Evolutionary conservation across 2,329 filamentous ascomycete species (phyloP).

Genomic region (Phialophora verrucosa): DNA sequence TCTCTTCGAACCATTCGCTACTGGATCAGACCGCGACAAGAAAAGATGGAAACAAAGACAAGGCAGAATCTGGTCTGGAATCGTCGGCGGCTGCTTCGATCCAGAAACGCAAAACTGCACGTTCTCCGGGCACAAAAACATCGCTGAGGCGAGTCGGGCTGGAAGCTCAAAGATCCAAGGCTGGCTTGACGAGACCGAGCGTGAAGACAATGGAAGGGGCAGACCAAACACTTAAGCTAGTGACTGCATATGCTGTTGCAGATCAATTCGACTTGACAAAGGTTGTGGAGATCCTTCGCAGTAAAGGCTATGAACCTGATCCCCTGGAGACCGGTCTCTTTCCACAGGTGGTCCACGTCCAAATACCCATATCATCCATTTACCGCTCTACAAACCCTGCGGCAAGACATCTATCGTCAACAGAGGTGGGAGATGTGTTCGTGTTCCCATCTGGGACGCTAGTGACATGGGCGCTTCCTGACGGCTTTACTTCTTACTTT

Average conservation of each 20-base stretch:
- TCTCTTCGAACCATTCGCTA: constrained; percentile 66
- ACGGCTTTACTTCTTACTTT: constrained; percentile 71
- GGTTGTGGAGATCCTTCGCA: constrained; percentile 62
- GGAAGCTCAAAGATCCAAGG: constrained; percentile 72
- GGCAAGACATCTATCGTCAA: constrained; percentile 47
- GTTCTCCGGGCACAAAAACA: constrained; percentile 66
- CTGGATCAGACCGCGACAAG: constrained; percentile 21
- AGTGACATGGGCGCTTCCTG: constrained; percentile 86
- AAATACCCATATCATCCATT: constrained; percentile 55
- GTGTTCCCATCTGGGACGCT: constrained; percentile 94
- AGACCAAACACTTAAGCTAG: constrained; percentile 47
- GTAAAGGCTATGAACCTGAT: constrained; percentile 67
- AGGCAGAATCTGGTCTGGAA: neutral
- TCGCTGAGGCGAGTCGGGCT: constrained; percentile 84
- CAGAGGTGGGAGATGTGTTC: constrained; percentile 80
- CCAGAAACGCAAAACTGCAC: constrained; percentile 56
- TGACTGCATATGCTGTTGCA: constrained; percentile 71
- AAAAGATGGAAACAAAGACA: constrained; percentile 21
- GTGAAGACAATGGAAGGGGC: constrained; percentile 48
- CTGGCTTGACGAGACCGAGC: constrained; percentile 55
- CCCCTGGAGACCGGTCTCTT: constrained; percentile 66
- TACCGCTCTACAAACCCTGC: constrained; percentile 51
- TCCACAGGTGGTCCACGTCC: constrained; percentile 69
- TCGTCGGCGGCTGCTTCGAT: constrained; percentile 31
- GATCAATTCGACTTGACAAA: constrained; percentile 67